Conservation (phyloP, 2,329 filamentous ascomycete species). For the Rhinocladiella mackenziei region DNA sequence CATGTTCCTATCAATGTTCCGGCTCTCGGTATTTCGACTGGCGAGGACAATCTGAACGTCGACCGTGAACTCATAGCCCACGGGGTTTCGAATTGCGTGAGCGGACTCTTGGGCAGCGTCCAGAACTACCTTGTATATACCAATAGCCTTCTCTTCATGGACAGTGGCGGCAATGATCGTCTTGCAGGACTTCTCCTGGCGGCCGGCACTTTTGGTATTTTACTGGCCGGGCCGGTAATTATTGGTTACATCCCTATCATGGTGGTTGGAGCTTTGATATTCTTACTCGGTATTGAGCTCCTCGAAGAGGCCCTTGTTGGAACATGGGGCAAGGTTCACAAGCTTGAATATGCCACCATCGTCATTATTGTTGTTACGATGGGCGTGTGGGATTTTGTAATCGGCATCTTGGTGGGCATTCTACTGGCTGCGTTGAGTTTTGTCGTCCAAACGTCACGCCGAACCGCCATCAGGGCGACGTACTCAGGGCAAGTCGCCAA, state of each 20-base stretch:
- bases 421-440: conserved; percentile 86
- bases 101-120: conserved; percentile 81
- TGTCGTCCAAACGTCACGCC: conserved; percentile 83
- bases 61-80: conserved; percentile 90
- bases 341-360: conserved; percentile 82
- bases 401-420: conserved; percentile 88
- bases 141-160: conserved; percentile 95
- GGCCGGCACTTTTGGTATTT: conserved; percentile 70
- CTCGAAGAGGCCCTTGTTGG: conserved; percentile 83
- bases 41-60: conserved; percentile 87
- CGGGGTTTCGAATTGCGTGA: conserved; percentile 87
- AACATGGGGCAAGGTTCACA: conserved; percentile 81
- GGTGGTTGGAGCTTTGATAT: conserved; percentile 94
- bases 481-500: conserved; percentile 85
- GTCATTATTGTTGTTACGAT: conserved; percentile 88
- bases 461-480: conserved; percentile 83
- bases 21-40: conserved; percentile 80
- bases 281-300: conserved; percentile 88
- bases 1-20: conserved; percentile 98
- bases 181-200: conserved; percentile 84
- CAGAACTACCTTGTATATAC: conserved; percentile 96
- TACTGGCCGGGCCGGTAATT: conserved; percentile 78
- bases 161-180: conserved; percentile 81
- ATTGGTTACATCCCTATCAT: conserved; percentile 95
- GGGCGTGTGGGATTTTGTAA: conserved; percentile 94